A percentile compares a stretch with the other conserved stretches of the same genome.
These are phyloP conservation scores for Lagerstroemia speciosa DNA, from an alignment of 345 rosid species.

Conservation along the genomic window DNA sequence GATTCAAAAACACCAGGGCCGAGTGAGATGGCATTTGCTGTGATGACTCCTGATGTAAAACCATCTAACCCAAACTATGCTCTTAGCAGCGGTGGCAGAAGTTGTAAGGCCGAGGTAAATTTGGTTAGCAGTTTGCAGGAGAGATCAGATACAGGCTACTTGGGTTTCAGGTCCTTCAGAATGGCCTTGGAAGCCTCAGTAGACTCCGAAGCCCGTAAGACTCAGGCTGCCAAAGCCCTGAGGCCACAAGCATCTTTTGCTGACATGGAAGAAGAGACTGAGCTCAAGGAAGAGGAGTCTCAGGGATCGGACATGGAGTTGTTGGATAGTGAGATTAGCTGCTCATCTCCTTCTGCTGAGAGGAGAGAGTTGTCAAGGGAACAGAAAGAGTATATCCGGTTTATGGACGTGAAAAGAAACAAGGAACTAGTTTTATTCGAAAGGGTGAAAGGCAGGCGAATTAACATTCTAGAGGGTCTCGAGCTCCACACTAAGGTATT, in stretches of 20 bases:
- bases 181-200: conserved; percentile 28
- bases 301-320: conserved; percentile 21
- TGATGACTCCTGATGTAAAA: conserved; percentile 4
- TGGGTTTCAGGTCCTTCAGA: conserved; percentile 15
- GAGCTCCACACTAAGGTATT: conserved; percentile 71
- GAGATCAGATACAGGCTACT: conserved; percentile 27
- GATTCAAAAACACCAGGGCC: background rate
- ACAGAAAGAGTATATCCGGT: conserved; percentile 58
- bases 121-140: conserved; percentile 40
- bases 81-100: conserved; percentile 11
- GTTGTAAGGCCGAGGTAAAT: conserved; percentile 26
- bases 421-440: conserved; percentile 63
- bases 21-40: background rate
- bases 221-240: conserved; percentile 17
- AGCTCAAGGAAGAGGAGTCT: conserved; percentile 49
- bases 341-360: conserved; percentile 20
- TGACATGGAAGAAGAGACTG: conserved; percentile 85
- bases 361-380: conserved; percentile 60
- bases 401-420: conserved; percentile 57
- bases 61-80: conserved; percentile 10
- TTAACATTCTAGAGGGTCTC: conserved; percentile 71
- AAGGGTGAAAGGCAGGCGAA: conserved; percentile 46
- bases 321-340: conserved; percentile 22
- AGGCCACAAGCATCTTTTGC: conserved; percentile 67
- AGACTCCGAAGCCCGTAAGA: conserved; percentile 11